These are phyloP conservation scores for Dictyostelium brefeldianum DNA, from an alignment of 78 protist genomes.

Conservation along the genomic window DNA sequence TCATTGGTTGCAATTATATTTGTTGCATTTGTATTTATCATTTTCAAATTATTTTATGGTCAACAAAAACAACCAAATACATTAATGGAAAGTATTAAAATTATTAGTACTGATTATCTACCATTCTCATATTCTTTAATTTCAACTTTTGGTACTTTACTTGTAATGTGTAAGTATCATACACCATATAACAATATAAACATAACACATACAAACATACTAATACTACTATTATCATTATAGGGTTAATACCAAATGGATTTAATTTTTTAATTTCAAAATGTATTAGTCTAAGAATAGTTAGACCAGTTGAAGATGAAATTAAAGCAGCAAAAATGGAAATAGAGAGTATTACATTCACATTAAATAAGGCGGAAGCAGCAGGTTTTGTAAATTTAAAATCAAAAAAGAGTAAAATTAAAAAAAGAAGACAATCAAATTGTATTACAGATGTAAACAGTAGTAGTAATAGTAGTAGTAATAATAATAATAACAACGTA, in stretches of 20 bases:
- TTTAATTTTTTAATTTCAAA: constrained; percentile 48
- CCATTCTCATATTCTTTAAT: constrained; percentile 74
- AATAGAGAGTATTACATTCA: constrained; percentile 27
- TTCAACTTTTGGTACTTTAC: constrained; percentile 52
- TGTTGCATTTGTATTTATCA: constrained; percentile 40
- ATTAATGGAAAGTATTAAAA: not conserved
- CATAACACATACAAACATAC: not conserved
- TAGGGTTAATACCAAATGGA: constrained; percentile 71
- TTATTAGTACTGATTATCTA: constrained; percentile 42
- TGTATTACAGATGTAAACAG: not conserved
- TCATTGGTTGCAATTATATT: constrained; percentile 34
- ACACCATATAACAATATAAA: not conserved
- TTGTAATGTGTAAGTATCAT: constrained; percentile 51
- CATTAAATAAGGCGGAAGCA: constrained; percentile 26
- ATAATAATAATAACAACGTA: not conserved
- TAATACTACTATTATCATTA: not conserved
- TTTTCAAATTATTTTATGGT: constrained; percentile 40
- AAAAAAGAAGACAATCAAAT: not conserved
- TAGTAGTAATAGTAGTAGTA: not conserved
- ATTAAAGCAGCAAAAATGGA: constrained; percentile 55
- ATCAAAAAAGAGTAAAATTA: constrained; percentile 4
- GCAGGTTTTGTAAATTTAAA: constrained; percentile 30
- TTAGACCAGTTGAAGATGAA: constrained; percentile 40
- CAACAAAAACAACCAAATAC: not conserved
- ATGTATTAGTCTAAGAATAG: constrained; percentile 28